A percentile compares a stretch with the other conserved stretches of the same genome.
Evolutionary conservation across 371 early-diverging fungal genomes (phyloP).

Genomic region (Mortierella sp.): DNA sequence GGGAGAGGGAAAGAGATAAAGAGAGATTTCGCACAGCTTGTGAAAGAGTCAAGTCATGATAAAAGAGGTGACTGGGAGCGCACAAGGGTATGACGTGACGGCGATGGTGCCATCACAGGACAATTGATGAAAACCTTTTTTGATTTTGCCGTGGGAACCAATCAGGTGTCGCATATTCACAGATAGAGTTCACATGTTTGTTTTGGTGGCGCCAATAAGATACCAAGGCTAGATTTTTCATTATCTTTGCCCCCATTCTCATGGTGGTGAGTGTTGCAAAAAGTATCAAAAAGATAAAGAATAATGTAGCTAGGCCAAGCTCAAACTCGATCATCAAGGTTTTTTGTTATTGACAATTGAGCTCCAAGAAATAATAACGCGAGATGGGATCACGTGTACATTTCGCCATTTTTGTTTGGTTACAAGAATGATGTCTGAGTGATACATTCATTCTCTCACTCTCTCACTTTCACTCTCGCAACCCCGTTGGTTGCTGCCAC

Average conservation of each 20-base stretch:
- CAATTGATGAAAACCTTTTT: slow-evolving; percentile 1
- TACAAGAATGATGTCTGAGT: neutral
- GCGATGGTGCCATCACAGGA: slow-evolving; percentile 17
- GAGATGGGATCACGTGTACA: slow-evolving; percentile 16
- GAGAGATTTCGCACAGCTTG: neutral
- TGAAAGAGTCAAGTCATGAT: neutral
- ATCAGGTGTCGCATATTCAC: neutral
- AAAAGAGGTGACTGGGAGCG: neutral
- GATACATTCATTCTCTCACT: too few relatives aligned
- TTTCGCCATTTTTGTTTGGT: slow-evolving; percentile 4
- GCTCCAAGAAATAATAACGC: neutral
- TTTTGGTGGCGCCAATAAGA: neutral
- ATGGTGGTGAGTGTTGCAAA: too few relatives aligned
- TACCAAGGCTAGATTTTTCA: too few relatives aligned
- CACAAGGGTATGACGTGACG: neutral
- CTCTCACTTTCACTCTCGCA: too few relatives aligned
- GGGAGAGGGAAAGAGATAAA: neutral
- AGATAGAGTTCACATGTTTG: neutral
- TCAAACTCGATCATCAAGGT: too few relatives aligned
- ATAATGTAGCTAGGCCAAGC: too few relatives aligned
- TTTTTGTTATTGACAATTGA: neutral
- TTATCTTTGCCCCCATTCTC: too few relatives aligned
- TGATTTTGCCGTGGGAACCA: neutral
- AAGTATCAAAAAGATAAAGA: too few relatives aligned
- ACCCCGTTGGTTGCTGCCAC: neutral